Evolutionary conservation across 1,139 yeast genomes (phyloP), one percentile per base, ranked within the genome.

Genomic region (Debaryomyces nepalensis): DNA sequence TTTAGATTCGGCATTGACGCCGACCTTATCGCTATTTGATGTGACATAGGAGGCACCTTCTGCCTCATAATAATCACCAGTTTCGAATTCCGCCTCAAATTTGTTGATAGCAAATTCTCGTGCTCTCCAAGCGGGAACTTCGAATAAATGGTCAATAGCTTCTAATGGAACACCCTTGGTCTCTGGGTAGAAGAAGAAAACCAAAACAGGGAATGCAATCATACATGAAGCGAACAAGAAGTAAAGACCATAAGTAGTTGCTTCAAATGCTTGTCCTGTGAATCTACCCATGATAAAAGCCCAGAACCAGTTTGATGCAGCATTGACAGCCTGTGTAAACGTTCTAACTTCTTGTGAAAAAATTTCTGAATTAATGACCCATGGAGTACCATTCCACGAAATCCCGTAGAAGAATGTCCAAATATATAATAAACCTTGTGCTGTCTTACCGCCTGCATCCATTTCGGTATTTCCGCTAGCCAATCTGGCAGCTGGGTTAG

Each of bases 351-450:
- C 68, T 40, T 66, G 68, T 12, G 73, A 68, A 52, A 71, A 74
- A 5, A 73, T 66, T 46, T 75, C 79, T 4, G 77, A 64, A 50
- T 73, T 69, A 23, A 70, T 68, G 27, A 76, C 76, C 68, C 77
- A 73, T 7, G 77, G 77, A 1, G 77, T 75, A 27, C 79, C 80
- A 41, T 71, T 65, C 72, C 78, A 73, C 6, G 75, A 63, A 22
- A 63, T 50, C 3, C 75, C 77, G 49, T 68, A 75, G 33, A 64
- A 61, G 22, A 71, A 47, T 1, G 77, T 71, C 78, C 78, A 74
- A 23, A 75, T 61, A 50, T 73, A 73, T 44, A 78, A 65, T 55
- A 76, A 59, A 1, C 73, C 78, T 42, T 73, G 62, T 2, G 82
- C 82, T 5, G 75, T 74, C 34, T 61, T 62, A 7, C 81, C 81